Conservation (phyloP, 2,329 filamentous ascomycete species). For the Nemania abortiva region DNA sequence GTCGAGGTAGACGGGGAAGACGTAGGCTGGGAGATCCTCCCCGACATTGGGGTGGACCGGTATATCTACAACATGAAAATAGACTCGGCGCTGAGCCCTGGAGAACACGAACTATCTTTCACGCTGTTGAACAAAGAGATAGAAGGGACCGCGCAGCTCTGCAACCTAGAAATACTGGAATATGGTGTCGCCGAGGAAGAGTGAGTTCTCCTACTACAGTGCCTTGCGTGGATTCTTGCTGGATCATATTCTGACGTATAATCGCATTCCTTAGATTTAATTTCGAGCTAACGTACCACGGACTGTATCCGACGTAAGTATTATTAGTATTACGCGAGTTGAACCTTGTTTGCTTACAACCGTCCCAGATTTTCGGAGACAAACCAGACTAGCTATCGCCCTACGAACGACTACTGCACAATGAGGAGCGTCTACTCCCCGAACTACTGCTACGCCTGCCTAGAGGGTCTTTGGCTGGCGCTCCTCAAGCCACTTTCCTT, state of each 20-base stretch:
- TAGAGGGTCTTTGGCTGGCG: conserved; percentile 50
- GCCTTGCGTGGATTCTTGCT: neutral
- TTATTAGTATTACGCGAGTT: neutral
- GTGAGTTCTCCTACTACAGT: conserved; percentile 19
- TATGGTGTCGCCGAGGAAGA: conserved; percentile 46
- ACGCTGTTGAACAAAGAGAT: conserved; percentile 47
- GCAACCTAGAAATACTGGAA: conserved; percentile 49
- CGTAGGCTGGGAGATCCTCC: conserved; percentile 49
- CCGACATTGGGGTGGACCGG: conserved; percentile 47
- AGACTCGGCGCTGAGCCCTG: conserved; percentile 42
- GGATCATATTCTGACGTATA: conserved; percentile 17
- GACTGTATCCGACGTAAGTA: conserved; percentile 49
- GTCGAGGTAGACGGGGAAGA: conserved; percentile 49
- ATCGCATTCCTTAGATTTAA: conserved; percentile 41
- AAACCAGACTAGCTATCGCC: conserved; percentile 49
- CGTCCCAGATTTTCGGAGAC: conserved; percentile 43
- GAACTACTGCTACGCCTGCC: conserved; percentile 49
- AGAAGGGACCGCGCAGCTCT: conserved; percentile 49
- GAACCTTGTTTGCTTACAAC: neutral
- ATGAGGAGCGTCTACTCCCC: conserved; percentile 49
- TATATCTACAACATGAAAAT: conserved; percentile 51
- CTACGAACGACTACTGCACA: conserved; percentile 49
- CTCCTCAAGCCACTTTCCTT: conserved; percentile 46
- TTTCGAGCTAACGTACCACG: conserved; percentile 43
- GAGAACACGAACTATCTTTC: conserved; percentile 46